Base-by-base conservation (phyloP, 345 rosid species). In the Boechera retrofracta region DNA sequence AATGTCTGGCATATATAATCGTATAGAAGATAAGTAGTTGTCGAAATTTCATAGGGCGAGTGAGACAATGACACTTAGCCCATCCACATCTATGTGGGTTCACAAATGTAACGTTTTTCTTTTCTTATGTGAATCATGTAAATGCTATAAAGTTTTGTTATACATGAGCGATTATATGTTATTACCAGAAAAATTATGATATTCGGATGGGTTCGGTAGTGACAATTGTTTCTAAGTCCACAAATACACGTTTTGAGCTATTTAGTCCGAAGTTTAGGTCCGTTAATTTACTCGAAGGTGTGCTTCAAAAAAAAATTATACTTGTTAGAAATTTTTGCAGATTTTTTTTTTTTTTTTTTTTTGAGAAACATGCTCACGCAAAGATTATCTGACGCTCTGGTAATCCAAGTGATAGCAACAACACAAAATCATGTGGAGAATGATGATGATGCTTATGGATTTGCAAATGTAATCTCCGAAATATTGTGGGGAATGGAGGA, bases 61-160 rank as follows among this genome's bases (percentile, higher is more conserved):
- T 56, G 54, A 71, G 1, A 71, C 41, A 18, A 15, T 48, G 81
- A 77, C 81, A 77, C 81, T 67, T 77, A 44, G 59, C 58, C 51
- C 52, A 64, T 57, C 36, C 32, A 64, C 32, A 59, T 55, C 72
- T 29, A 47, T 71, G 39, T 64, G 71, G 76, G 66, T 55, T 63
- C 72, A 64, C 67, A 36, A 42, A 70, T 15, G 45, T 57, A 67
- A 77, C 31, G 9, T 55, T 69, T 69, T 18, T 28, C 8, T 38
- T 38, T 49, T 24, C 18, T 15, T 11, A 32, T 61, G 38, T 71
- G 60, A 77, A 64, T 77, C 72, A 56, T 69, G 69, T 42, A 52
- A 58, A 16, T 48, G 61, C 77, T 68, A 16, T n/a, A 67, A 47
- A 48, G 33, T 57, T 64, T 51, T 55, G 31, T 65, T 45, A 4